Evolutionary conservation across 257 asterid genomes (phyloP), one percentile per base, ranked within the genome.

Genomic region (Solanum neorickii): DNA sequence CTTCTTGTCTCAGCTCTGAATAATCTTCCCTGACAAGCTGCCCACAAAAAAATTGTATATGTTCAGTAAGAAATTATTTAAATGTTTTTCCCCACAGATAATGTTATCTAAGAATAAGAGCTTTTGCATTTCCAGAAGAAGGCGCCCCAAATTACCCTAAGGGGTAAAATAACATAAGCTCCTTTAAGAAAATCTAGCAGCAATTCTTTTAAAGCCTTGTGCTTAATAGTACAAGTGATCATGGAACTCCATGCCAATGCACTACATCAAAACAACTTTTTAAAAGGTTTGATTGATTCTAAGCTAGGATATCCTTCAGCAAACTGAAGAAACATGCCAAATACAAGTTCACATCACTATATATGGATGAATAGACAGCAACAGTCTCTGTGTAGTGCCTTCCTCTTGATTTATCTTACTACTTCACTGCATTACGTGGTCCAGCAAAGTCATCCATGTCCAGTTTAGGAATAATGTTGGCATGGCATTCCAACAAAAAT

Each of bases 21-120:
- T 92, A 91, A 87, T 97, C 98, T 86, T 94, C 98, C 90, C 91
- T 96, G 86, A 94, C 95, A 91, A 93, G 94, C 99, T 97, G 97
- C 85, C 88, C 91, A 5, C 42, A 70, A 88, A 83, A 90, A 91
- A 86, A 86, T 47, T 76, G 59, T 46, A 44, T 39, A 60, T 12
- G 5, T 42, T 69, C 31, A 5, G 75, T 87, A 31, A 82, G 85
- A 82, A 82, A 49, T 31, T 82, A 82, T 11, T 49, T 49, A 29
- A 49, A 29, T 35, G 46, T 1, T 82, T 49, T 75, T 27, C 37
- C 42, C 85, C 69, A 80, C 69, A 80, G 18, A 20, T 47, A n/a
- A 47, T 59, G 62, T 80, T 47, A 49, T 80, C 69, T 47, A 80
- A 13, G 11, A 80, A 3, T 29, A 49, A 47, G 85, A 49, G 49